Conservation (phyloP, 257 asterid genomes). For the Ilex asprella region DNA sequence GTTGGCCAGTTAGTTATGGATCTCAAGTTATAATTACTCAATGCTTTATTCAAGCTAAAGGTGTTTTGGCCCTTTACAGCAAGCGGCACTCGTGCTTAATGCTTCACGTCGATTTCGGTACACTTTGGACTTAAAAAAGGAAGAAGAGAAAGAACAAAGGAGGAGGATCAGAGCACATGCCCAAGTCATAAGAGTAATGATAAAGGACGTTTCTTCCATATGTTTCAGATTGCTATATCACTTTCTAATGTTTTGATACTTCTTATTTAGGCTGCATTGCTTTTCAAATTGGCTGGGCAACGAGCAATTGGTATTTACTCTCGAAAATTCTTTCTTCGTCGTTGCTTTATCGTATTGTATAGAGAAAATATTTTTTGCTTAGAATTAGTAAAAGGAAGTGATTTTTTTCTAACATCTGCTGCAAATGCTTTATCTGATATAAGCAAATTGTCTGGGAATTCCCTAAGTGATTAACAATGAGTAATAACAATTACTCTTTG, state of each 20-base stretch:
- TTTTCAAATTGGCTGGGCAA: conserved; percentile 92
- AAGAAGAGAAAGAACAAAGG: conserved; percentile 62
- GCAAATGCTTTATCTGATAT: no score
- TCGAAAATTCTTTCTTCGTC: not conserved
- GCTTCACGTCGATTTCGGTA: conserved; percentile 94
- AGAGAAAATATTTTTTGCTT: no score
- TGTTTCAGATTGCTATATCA: not conserved
- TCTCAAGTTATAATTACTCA: not conserved
- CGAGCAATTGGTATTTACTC: conserved; percentile 65
- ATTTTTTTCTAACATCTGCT: no score
- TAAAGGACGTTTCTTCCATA: conserved; percentile 6
- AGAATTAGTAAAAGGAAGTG: no score
- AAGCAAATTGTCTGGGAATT: no score
- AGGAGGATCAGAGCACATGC: conserved; percentile 90
- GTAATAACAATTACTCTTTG: no score
- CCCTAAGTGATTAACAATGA: no score
- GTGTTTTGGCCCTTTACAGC: conserved; percentile 33
- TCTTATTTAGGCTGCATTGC: conserved; percentile 75
- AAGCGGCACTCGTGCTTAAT: conserved; percentile 94
- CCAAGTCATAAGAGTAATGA: conserved; percentile 84
- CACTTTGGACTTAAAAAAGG: conserved; percentile 76
- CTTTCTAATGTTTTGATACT: conserved; percentile 13
- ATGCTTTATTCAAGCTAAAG: conserved; percentile 10
- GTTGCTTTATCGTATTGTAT: not conserved
- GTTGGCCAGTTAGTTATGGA: no score